These are phyloP conservation scores for Chrysoporthe austroafricana DNA, from an alignment of 2,329 filamentous ascomycete genomes.

Conservation along the genomic window DNA sequence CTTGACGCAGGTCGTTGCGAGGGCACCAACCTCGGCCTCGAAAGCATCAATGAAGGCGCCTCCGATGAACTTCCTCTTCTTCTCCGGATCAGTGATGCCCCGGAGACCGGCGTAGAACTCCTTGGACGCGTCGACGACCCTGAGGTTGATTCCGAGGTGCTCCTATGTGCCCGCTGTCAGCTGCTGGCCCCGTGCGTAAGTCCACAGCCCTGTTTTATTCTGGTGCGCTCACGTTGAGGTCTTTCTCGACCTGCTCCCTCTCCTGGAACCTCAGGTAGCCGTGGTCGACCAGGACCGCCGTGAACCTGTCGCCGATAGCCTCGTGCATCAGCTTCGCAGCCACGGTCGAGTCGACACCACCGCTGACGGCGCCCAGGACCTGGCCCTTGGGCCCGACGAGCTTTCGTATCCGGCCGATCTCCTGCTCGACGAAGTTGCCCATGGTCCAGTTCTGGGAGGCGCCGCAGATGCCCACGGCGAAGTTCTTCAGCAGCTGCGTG, in stretches of 20 bases:
- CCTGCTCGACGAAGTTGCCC: slow-evolving; percentile 78
- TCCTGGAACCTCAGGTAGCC: slow-evolving; percentile 84
- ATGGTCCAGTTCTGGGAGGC: slow-evolving; percentile 82
- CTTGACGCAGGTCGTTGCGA: neutral
- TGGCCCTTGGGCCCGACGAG: slow-evolving; percentile 82
- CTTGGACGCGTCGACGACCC: slow-evolving; percentile 78
- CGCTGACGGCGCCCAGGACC: slow-evolving; percentile 62
- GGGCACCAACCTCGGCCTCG: slow-evolving; percentile 14
- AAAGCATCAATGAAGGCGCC: slow-evolving; percentile 25
- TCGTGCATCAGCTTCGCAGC: slow-evolving; percentile 84
- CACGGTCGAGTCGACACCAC: slow-evolving; percentile 89
- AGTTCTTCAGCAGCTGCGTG: slow-evolving; percentile 76
- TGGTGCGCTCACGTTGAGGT: slow-evolving; percentile 25
- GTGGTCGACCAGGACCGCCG: slow-evolving; percentile 84
- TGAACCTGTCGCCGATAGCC: slow-evolving; percentile 69
- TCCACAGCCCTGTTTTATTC: neutral
- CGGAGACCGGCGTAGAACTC: slow-evolving; percentile 76
- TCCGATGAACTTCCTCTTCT: slow-evolving; percentile 74
- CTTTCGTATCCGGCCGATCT: slow-evolving; percentile 78
- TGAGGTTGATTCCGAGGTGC: slow-evolving; percentile 88
- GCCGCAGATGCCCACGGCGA: slow-evolving; percentile 79
- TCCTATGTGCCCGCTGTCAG: slow-evolving; percentile 57
- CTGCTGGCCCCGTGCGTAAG: neutral
- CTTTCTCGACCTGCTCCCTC: slow-evolving; percentile 76
- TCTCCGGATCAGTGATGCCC: slow-evolving; percentile 79